These are phyloP conservation scores for Rhipidocladum racemiflorum DNA, from an alignment of 176 grass and related monocot species.

Conservation along the genomic window DNA sequence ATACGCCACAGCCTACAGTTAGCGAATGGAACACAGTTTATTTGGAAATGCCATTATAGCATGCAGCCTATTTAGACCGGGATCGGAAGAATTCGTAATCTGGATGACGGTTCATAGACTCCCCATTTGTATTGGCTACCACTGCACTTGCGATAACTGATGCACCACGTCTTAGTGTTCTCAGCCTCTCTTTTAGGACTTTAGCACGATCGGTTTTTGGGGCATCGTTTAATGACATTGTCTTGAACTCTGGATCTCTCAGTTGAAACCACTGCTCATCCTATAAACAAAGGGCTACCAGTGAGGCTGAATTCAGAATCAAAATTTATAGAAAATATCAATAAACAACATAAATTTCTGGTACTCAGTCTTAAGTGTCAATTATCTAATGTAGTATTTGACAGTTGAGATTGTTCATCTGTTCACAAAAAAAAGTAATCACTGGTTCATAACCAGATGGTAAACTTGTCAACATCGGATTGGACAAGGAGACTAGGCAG, in stretches of 20 bases:
- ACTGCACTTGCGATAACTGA: conserved; percentile 32
- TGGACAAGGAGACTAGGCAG: background rate
- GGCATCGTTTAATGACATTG: background rate
- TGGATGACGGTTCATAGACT: conserved; percentile 26
- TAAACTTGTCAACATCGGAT: no score
- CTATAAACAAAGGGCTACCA: conserved; percentile 10
- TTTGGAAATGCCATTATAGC: background rate
- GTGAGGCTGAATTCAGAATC: background rate
- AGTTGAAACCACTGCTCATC: conserved; percentile 44
- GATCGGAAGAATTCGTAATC: conserved; percentile 47
- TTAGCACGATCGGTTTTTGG: background rate
- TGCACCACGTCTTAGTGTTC: conserved; percentile 27
- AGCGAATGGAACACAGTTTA: background rate
- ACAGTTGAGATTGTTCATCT: background rate
- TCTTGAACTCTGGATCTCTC: background rate
- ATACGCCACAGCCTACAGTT: background rate
- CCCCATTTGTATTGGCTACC: conserved; percentile 18
- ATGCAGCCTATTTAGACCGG: background rate
- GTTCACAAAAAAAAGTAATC: background rate
- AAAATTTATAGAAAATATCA: background rate
- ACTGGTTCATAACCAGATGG: background rate
- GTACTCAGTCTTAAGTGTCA: background rate
- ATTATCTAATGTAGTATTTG: background rate
- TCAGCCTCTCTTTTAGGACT: conserved; percentile 39
- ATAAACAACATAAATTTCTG: background rate